Percentiles rank a stretch among this genome's conserved stretches.
phyloP scores from a whole-genome alignment of 805 yeast species.

The Teunomyces gatunensis region DNA sequence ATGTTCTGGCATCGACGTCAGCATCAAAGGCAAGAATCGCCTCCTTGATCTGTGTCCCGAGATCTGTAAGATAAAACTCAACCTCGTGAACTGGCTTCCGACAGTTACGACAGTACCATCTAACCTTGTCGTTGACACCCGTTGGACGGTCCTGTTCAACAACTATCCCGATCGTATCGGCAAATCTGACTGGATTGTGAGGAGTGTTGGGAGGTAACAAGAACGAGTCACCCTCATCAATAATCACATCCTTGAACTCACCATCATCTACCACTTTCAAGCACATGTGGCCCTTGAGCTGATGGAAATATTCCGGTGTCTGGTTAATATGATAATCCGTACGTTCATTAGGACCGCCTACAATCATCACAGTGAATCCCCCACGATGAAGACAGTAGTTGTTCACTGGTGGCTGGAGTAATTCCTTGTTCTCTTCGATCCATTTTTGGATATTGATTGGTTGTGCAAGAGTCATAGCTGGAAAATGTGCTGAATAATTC shows the following conservation, averaged over 20 bases:
- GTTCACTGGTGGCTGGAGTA: slow-evolving; percentile 88
- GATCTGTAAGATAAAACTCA: slow-evolving; percentile 71
- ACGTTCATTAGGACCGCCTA: slow-evolving; percentile 93
- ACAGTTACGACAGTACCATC: slow-evolving; percentile 88
- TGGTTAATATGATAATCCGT: slow-evolving; percentile 92
- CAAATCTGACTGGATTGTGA: slow-evolving; percentile 85
- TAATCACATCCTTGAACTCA: slow-evolving; percentile 67
- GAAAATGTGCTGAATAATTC: not conserved
- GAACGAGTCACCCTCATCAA: slow-evolving; percentile 86
- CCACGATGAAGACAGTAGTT: slow-evolving; percentile 88
- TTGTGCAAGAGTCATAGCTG: slow-evolving; percentile 44
- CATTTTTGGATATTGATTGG: slow-evolving; percentile 81
- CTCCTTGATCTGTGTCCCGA: slow-evolving; percentile 86
- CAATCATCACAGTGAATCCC: slow-evolving; percentile 92
- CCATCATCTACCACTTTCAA: slow-evolving; percentile 74
- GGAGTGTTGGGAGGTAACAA: slow-evolving; percentile 82
- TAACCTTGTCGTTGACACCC: slow-evolving; percentile 63
- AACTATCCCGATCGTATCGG: slow-evolving; percentile 83
- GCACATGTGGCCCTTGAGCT: slow-evolving; percentile 82
- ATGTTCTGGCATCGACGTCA: slow-evolving; percentile 63
- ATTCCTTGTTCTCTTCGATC: slow-evolving; percentile 72
- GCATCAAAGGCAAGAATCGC: slow-evolving; percentile 72
- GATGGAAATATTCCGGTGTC: slow-evolving; percentile 92
- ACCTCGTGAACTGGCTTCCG: slow-evolving; percentile 61
- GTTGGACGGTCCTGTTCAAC: slow-evolving; percentile 89